phyloP scores from a whole-genome alignment of 345 rosid genomes.

The Populus deltoides region DNA sequence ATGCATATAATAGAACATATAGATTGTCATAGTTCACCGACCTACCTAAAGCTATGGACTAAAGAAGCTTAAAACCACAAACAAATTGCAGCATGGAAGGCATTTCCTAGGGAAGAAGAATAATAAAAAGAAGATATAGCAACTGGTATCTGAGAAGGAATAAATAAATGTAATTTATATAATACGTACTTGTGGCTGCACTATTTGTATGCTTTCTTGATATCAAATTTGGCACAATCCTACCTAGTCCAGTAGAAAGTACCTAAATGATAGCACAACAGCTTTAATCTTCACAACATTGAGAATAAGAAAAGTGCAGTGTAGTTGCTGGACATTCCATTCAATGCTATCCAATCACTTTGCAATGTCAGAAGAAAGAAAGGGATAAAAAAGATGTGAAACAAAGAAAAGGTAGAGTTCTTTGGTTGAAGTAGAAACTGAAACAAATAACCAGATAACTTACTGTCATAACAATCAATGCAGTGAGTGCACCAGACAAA shows the following conservation, averaged over 20 bases:
- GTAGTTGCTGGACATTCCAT: slow-evolving; percentile 7
- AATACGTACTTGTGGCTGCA: slow-evolving; percentile 79
- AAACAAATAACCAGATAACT: slow-evolving; percentile 21
- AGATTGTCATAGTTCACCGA: background rate
- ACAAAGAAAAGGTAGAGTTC: background rate
- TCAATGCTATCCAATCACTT: background rate
- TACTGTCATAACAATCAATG: slow-evolving; percentile 96
- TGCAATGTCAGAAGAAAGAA: slow-evolving; percentile 1
- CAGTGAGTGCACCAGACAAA: slow-evolving; percentile 86
- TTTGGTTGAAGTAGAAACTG: background rate
- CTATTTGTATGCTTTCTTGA: slow-evolving; percentile 98
- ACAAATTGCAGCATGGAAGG: background rate
- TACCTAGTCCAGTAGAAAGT: slow-evolving; percentile 98
- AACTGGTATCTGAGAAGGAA: background rate
- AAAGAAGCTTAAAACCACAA: background rate
- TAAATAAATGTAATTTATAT: background rate
- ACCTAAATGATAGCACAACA: slow-evolving; percentile 49
- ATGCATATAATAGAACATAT: background rate
- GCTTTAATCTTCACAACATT: slow-evolving; percentile 15
- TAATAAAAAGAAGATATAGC: background rate
- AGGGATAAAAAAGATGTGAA: background rate
- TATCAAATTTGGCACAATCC: slow-evolving; percentile 97
- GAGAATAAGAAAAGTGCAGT: slow-evolving; percentile 10
- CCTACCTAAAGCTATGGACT: background rate
- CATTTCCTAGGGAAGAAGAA: background rate